These are phyloP conservation scores for Candida glucosophila DNA, from an alignment of 1,139 yeast species.

Conservation along the genomic window DNA sequence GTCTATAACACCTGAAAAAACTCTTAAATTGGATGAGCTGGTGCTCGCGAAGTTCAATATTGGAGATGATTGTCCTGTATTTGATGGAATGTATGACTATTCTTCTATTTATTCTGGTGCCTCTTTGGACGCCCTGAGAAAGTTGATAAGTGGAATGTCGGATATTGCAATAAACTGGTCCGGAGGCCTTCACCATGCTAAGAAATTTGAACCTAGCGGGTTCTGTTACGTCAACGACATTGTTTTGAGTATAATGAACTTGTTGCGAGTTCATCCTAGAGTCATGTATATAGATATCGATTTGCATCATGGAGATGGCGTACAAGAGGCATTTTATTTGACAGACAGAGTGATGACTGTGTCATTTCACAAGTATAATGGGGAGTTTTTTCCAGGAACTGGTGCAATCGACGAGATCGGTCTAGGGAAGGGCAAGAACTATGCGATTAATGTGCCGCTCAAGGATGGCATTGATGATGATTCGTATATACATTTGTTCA, in stretches of 20 bases:
- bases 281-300: slow-evolving; percentile 93
- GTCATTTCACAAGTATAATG: slow-evolving; percentile 90
- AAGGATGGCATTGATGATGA: slow-evolving; percentile 96
- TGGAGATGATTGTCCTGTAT: slow-evolving; percentile 97
- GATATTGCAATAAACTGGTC: slow-evolving; percentile 97
- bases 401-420: slow-evolving; percentile 86
- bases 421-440: slow-evolving; percentile 77
- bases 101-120: slow-evolving; percentile 87
- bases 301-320: slow-evolving; percentile 97
- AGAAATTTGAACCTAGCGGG: slow-evolving; percentile 88
- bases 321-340: slow-evolving; percentile 92
- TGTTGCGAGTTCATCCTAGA: slow-evolving; percentile 80
- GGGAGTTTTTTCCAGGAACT: slow-evolving; percentile 95
- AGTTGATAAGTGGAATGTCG: slow-evolving; percentile 73
- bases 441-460: slow-evolving; percentile 85
- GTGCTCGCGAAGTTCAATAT: slow-evolving; percentile 74
- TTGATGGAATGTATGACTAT: slow-evolving; percentile 89
- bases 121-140: slow-evolving; percentile 84
- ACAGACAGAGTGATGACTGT: slow-evolving; percentile 95
- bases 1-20: slow-evolving; percentile 74
- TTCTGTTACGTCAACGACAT: slow-evolving; percentile 95
- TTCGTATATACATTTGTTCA: slow-evolving; percentile 67
- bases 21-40: slow-evolving; percentile 45
- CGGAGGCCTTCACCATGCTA: slow-evolving; percentile 96
- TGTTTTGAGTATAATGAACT: slow-evolving; percentile 75